phyloP scores from a whole-genome alignment of 2,329 filamentous ascomycete genomes.

The Lasiodiplodia gonubiensis region DNA sequence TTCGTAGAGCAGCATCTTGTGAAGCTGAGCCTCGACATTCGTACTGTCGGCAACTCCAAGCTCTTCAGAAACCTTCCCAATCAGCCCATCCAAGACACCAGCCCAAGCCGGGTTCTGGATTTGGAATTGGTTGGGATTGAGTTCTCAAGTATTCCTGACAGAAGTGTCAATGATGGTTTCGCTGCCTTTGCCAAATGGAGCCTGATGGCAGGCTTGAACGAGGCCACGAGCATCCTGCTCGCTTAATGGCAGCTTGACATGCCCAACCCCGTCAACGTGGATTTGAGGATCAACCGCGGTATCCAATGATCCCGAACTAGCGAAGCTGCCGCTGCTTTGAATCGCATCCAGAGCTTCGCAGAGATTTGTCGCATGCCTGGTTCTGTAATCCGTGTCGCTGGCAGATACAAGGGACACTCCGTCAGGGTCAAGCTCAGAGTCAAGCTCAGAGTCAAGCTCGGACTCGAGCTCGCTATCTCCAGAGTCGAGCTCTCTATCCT shows the following conservation, averaged over 20 bases:
- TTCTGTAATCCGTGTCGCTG: background rate
- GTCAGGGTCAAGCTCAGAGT: background rate
- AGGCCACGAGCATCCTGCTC: slow-evolving; percentile 31
- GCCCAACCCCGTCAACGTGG: slow-evolving; percentile 2
- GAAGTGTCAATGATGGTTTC: slow-evolving; percentile 40
- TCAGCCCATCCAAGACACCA: slow-evolving; percentile 30
- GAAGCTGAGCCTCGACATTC: slow-evolving; percentile 33
- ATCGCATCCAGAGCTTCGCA: background rate
- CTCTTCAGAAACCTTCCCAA: slow-evolving; percentile 29
- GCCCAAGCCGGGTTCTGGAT: slow-evolving; percentile 36
- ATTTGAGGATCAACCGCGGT: background rate
- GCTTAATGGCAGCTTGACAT: background rate
- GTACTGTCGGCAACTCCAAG: slow-evolving; percentile 27
- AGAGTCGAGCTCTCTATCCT: too few species aligned
- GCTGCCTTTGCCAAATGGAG: slow-evolving; percentile 40
- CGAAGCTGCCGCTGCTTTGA: background rate
- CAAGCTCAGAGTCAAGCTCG: too few species aligned
- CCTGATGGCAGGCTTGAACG: slow-evolving; percentile 31
- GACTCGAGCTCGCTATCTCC: too few species aligned
- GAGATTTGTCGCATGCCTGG: background rate
- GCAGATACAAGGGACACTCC: background rate
- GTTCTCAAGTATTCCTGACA: slow-evolving; percentile 42
- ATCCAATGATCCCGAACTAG: background rate
- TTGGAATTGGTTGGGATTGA: slow-evolving; percentile 36
- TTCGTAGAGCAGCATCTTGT: slow-evolving; percentile 50